These are phyloP conservation scores for Euphorbia tirucalli DNA, from an alignment of 345 rosid genomes.

Conservation along the genomic window DNA sequence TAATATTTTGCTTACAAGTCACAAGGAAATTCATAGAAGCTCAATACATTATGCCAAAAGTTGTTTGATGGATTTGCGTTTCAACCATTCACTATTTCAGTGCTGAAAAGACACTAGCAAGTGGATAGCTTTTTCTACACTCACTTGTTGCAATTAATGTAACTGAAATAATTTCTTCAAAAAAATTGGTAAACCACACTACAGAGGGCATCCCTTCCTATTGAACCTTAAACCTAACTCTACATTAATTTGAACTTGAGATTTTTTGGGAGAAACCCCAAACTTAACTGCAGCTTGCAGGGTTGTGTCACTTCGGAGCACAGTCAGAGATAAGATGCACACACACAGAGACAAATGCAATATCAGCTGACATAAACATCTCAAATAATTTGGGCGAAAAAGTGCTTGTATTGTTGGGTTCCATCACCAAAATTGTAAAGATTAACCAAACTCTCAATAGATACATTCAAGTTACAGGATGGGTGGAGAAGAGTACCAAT, in stretches of 20 bases:
- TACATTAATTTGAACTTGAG: not conserved
- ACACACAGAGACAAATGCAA: not conserved
- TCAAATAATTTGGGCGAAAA: not conserved
- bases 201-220: not conserved
- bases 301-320: not conserved
- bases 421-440: not conserved
- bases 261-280: not conserved
- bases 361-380: too few species aligned
- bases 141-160: not conserved
- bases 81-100: not conserved
- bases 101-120: not conserved
- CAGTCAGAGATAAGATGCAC: not conserved
- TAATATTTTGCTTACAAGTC: not conserved
- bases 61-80: not conserved
- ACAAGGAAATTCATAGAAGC: not conserved
- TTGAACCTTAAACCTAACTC: not conserved
- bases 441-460: not conserved
- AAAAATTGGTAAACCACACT: not conserved
- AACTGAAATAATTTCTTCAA: not conserved
- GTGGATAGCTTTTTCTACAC: not conserved
- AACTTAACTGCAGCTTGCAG: not conserved
- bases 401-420: not conserved
- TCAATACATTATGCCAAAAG: not conserved
- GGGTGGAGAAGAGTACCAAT: not conserved
- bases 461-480: not conserved